Percentiles rank a stretch among this genome's conserved stretches.
Evolutionary conservation across 805 yeast genomes (phyloP).

Genomic region (Saccharomycopsis microspora): DNA sequence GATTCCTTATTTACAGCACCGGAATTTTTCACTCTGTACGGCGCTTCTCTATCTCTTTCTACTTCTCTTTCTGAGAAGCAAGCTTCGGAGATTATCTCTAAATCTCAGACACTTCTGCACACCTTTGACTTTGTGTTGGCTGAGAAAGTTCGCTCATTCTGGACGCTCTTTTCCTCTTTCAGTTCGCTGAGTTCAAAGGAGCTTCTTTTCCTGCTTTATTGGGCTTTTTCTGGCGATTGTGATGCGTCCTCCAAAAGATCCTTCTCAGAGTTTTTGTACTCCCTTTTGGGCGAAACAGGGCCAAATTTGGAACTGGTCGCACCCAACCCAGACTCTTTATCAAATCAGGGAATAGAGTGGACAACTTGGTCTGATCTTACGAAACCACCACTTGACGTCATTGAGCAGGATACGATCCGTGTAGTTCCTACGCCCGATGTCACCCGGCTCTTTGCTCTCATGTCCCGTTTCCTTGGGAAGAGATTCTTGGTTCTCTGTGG

Average conservation of each 20-base stretch:
- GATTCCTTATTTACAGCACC: constrained; percentile 18
- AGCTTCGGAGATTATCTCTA: too few relatives aligned
- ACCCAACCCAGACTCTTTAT: neutral
- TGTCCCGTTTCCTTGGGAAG: constrained; percentile 44
- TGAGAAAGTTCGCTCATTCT: constrained; percentile 17
- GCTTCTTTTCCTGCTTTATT: constrained; percentile 20
- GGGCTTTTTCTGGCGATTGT: constrained; percentile 31
- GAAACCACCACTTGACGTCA: constrained; percentile 26
- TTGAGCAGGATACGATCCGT: constrained; percentile 32
- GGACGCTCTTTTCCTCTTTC: too few relatives aligned
- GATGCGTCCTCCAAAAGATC: constrained; percentile 17
- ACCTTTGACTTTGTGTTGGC: constrained; percentile 36
- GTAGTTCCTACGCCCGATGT: constrained; percentile 80
- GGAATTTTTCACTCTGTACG: constrained; percentile 3
- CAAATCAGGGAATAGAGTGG: neutral
- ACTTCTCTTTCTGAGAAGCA: too few relatives aligned
- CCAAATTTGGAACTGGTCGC: neutral
- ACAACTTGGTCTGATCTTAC: constrained; percentile 25
- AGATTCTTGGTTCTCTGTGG: constrained; percentile 71
- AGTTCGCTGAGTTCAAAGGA: constrained; percentile 24
- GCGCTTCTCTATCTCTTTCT: neutral
- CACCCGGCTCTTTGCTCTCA: constrained; percentile 46
- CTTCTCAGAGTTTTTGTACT: constrained; percentile 21
- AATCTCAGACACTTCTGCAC: constrained; percentile 24
- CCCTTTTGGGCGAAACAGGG: neutral